Evolutionary conservation across 2,329 filamentous ascomycete species (phyloP).

Genomic region (Zymoseptoria pseudotritici): DNA sequence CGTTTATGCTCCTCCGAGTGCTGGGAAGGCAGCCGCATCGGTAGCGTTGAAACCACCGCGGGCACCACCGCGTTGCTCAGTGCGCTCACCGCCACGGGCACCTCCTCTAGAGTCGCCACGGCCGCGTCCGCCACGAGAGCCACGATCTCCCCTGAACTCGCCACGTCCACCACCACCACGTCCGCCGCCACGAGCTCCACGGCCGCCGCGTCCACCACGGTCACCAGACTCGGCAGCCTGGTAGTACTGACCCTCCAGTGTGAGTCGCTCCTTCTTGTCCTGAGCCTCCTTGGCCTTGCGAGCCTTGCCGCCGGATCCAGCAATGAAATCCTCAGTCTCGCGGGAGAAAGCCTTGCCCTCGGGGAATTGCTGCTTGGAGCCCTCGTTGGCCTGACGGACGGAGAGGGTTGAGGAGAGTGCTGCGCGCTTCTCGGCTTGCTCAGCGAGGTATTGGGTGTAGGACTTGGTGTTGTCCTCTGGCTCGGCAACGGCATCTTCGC

Average conservation of each 20-base stretch:
- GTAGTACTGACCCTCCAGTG: constrained; percentile 68
- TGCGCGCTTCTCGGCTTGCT: constrained; percentile 68
- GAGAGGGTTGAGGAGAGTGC: constrained; percentile 60
- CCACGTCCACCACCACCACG: constrained; percentile 31
- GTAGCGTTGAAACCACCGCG: constrained; percentile 25
- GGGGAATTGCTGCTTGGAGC: constrained; percentile 90
- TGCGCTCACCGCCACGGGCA: constrained; percentile 19
- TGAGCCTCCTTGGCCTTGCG: constrained; percentile 77
- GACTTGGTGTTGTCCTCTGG: constrained; percentile 78
- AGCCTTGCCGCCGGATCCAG: constrained; percentile 66
- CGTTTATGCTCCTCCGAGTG: constrained; percentile 20
- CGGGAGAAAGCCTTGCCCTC: constrained; percentile 61
- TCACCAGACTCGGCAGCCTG: constrained; percentile 51
- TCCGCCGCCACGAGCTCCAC: constrained; percentile 43
- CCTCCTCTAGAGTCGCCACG: constrained; percentile 32
- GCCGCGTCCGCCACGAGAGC: constrained; percentile 28
- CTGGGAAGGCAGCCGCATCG: constrained; percentile 30
- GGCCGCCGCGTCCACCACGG: constrained; percentile 47
- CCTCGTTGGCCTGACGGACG: constrained; percentile 88
- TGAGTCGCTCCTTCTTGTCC: constrained; percentile 72
- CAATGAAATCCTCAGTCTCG: constrained; percentile 66
- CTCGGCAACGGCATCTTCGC: constrained; percentile 29
- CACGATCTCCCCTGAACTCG: constrained; percentile 40
- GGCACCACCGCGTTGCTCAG: constrained; percentile 16
- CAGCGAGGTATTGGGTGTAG: constrained; percentile 79